Conservation (phyloP, 2,329 filamentous ascomycete genomes). For the Volutella citrinella region DNA sequence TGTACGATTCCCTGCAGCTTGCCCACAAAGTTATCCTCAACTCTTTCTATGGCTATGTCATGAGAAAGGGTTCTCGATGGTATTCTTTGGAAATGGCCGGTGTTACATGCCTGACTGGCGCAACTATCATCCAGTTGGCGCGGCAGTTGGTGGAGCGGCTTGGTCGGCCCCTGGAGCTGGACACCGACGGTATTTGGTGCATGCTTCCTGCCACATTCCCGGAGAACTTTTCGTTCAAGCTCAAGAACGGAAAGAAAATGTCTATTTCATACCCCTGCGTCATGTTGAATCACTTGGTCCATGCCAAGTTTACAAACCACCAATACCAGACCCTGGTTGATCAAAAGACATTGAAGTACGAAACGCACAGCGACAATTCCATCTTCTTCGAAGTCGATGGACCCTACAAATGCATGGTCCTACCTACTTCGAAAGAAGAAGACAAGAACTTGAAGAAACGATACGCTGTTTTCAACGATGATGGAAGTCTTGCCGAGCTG, state of each 20-base stretch:
- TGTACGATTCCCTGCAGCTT: conserved; percentile 93
- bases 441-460: conserved; percentile 99
- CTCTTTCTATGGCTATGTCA: conserved; percentile 98
- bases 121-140: conserved; percentile 95
- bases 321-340: conserved; percentile 93
- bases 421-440: conserved; percentile 97
- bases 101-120: conserved; percentile 94
- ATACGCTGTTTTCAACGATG: conserved; percentile 98
- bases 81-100: conserved; percentile 99
- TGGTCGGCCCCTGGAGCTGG: conserved; percentile 86
- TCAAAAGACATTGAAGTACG: conserved; percentile 77
- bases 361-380: conserved; percentile 96
- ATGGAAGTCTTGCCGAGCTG: conserved; percentile 89
- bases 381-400: conserved; percentile 99
- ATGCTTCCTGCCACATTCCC: conserved; percentile 96
- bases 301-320: conserved; percentile 92
- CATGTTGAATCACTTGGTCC: conserved; percentile 97
- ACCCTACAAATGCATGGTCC: conserved; percentile 94
- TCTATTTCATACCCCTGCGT: conserved; percentile 97
- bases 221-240: conserved; percentile 90
- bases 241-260: conserved; percentile 95
- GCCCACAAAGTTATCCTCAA: conserved; percentile 99
- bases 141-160: conserved; percentile 90
- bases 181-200: conserved; percentile 99
- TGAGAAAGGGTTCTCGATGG: conserved; percentile 98